Percentiles rank a stretch among this genome's conserved stretches.
phyloP scores from a whole-genome alignment of 2,329 filamentous ascomycete genomes.

The Sarocladium strictum region DNA sequence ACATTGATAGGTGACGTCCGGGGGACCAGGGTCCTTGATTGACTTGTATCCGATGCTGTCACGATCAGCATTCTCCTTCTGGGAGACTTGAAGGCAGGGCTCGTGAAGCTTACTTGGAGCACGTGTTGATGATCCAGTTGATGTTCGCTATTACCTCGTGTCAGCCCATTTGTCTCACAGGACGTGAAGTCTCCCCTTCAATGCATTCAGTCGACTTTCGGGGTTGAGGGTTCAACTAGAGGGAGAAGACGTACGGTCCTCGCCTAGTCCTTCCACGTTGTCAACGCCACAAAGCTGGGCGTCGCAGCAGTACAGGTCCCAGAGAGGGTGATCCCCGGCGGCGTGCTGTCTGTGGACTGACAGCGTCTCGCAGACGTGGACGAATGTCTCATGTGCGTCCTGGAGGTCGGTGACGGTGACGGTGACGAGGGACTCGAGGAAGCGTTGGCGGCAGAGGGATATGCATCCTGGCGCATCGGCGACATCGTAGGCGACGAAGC shows the following conservation, averaged over 20 bases:
- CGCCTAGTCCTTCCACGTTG: slow-evolving; percentile 22
- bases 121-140: slow-evolving; percentile 44
- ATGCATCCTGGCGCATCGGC: slow-evolving; percentile 29
- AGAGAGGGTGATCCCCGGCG: slow-evolving; percentile 26
- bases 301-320: slow-evolving; percentile 47
- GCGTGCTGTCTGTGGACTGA: slow-evolving; percentile 14
- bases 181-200: too few relatives aligned
- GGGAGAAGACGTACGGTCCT: slow-evolving; percentile 35
- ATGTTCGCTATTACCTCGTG: slow-evolving; percentile 37
- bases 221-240: too few relatives aligned
- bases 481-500: slow-evolving; percentile 19
- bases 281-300: slow-evolving; percentile 43
- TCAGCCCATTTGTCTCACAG: too few relatives aligned
- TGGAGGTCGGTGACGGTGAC: slow-evolving; percentile 1
- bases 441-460: slow-evolving; percentile 24
- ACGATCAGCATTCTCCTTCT: background rate
- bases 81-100: background rate
- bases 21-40: slow-evolving; percentile 21
- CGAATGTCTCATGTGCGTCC: slow-evolving; percentile 23
- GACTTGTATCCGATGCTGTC: slow-evolving; percentile 20
- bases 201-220: too few relatives aligned
- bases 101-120: slow-evolving; percentile 36
- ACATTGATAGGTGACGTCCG: slow-evolving; percentile 18
- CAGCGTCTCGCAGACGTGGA: slow-evolving; percentile 25
- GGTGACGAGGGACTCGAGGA: slow-evolving; percentile 21